phyloP scores from a whole-genome alignment of 75 land plant species.

The Ceratopteris richardii region DNA sequence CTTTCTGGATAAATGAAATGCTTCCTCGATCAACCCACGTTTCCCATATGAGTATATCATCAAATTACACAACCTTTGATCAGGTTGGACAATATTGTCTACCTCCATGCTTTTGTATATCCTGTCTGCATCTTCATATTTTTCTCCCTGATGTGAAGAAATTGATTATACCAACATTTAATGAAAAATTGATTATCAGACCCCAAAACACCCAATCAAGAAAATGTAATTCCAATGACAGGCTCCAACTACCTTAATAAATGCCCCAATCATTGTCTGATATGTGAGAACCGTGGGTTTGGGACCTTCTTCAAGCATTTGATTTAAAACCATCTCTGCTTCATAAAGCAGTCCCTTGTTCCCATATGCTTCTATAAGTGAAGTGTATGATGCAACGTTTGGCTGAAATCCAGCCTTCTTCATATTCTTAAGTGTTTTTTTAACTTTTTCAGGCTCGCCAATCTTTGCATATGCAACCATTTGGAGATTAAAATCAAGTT shows the following conservation, averaged over 20 bases:
- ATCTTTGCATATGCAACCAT: conserved; percentile 82
- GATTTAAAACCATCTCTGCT: conserved; percentile 66
- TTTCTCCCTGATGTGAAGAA: conserved; percentile 44
- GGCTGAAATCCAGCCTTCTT: conserved; percentile 57
- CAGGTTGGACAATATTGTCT: conserved; percentile 64
- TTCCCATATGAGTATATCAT: conserved; percentile 94
- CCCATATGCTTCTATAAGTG: conserved; percentile 92
- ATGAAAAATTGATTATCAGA: not conserved
- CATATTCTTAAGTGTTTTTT: conserved; percentile 44
- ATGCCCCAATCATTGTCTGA: conserved; percentile 74
- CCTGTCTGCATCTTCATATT: conserved; percentile 68
- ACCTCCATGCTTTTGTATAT: conserved; percentile 52
- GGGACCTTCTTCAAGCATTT: conserved; percentile 74
- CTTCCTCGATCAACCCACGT: conserved; percentile 58
- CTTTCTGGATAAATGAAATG: conserved; percentile 46
- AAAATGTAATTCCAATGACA: not conserved
- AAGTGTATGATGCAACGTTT: conserved; percentile 64
- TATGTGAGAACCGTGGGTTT: conserved; percentile 79
- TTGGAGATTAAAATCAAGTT: conserved; percentile 74
- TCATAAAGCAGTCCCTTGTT: conserved; percentile 52
- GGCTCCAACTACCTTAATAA: conserved; percentile 58
- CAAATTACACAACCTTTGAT: conserved; percentile 83
- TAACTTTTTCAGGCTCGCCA: conserved; percentile 67
- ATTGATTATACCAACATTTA: not conserved
- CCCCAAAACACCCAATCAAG: not conserved